Conservation (phyloP, 2,329 filamentous ascomycete species). For the Fusarium sp. region DNA sequence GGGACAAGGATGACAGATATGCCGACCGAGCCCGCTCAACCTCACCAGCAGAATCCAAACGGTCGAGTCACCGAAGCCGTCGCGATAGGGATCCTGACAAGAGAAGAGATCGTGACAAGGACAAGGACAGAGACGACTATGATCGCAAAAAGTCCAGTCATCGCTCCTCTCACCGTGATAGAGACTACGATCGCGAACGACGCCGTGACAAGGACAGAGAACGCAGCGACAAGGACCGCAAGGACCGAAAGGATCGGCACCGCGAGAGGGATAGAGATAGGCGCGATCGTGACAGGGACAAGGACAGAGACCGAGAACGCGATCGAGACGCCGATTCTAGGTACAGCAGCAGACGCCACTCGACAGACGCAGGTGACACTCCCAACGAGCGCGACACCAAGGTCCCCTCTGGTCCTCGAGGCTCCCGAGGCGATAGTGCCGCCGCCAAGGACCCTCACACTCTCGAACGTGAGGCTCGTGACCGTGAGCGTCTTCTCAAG, state of each 20-base stretch:
- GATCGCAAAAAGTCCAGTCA: conserved; percentile 56
- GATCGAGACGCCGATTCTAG: conserved; percentile 49
- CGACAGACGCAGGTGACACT: conserved; percentile 42
- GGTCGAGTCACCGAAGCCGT: conserved; percentile 70
- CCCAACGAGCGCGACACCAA: conserved; percentile 56
- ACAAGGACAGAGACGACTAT: conserved; percentile 55
- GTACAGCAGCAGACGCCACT: conserved; percentile 50
- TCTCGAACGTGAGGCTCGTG: conserved; percentile 74
- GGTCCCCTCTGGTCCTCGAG: conserved; percentile 55
- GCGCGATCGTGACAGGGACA: conserved; percentile 48
- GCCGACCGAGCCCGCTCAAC: conserved; percentile 72
- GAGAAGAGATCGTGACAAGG: conserved; percentile 57
- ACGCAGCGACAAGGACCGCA: conserved; percentile 50
- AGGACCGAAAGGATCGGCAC: conserved; percentile 54
- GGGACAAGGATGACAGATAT: conserved; percentile 53
- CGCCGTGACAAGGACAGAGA: conserved; percentile 55
- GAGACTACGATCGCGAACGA: conserved; percentile 58
- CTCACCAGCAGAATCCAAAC: conserved; percentile 70
- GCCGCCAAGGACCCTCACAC: conserved; percentile 71
- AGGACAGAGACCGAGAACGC: conserved; percentile 51
- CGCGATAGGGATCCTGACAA: conserved; percentile 64
- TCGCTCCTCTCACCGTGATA: conserved; percentile 39
- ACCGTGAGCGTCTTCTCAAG: conserved; percentile 74
- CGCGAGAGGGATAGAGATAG: conserved; percentile 53
- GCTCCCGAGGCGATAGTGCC: conserved; percentile 43